Evolutionary conservation across 768 basidiomycete species (phyloP).

Genomic region (Leccinum fibrillosum): DNA sequence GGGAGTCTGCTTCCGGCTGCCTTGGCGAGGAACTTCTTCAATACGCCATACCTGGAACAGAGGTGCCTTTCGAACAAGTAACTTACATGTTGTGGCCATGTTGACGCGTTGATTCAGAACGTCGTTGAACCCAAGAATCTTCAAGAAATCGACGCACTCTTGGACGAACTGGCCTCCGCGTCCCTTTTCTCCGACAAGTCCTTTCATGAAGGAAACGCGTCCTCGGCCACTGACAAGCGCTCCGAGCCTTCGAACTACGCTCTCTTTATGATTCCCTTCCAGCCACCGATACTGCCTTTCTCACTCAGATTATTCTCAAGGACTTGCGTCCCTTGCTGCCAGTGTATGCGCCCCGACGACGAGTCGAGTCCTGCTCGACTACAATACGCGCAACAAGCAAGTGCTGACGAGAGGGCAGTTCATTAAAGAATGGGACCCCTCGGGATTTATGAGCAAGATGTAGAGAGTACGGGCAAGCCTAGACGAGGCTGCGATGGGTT

Average conservation of each 20-base stretch:
- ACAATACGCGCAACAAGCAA: conserved; percentile 53
- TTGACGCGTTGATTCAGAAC: conserved; percentile 17
- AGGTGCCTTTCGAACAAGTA: conserved; percentile 22
- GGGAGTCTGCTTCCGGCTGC: conserved; percentile 53
- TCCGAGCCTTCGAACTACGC: conserved; percentile 39
- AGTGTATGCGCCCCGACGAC: conserved; percentile 34
- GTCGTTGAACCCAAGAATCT: conserved; percentile 32
- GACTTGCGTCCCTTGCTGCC: conserved; percentile 77
- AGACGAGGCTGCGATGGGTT: conserved; percentile 50
- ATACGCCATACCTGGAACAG: conserved; percentile 34
- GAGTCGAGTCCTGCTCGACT: conserved; percentile 48
- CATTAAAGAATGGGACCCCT: conserved; percentile 71
- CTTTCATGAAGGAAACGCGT: conserved; percentile 35
- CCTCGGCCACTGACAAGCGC: conserved; percentile 30
- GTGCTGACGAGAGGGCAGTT: conserved; percentile 59
- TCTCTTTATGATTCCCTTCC: conserved; percentile 57
- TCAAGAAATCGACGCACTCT: conserved; percentile 56
- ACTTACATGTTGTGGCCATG: neutral
- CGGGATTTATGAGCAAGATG: conserved; percentile 46
- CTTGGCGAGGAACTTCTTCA: conserved; percentile 64
- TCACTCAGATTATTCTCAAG: conserved; percentile 86
- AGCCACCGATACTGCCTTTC: conserved; percentile 59
- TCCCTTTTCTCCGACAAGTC: conserved; percentile 57
- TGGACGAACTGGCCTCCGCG: conserved; percentile 61
- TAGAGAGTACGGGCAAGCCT: conserved; percentile 55